These are phyloP conservation scores for Penicillium sp. DNA, from an alignment of 2,329 filamentous ascomycete genomes.

Conservation along the genomic window DNA sequence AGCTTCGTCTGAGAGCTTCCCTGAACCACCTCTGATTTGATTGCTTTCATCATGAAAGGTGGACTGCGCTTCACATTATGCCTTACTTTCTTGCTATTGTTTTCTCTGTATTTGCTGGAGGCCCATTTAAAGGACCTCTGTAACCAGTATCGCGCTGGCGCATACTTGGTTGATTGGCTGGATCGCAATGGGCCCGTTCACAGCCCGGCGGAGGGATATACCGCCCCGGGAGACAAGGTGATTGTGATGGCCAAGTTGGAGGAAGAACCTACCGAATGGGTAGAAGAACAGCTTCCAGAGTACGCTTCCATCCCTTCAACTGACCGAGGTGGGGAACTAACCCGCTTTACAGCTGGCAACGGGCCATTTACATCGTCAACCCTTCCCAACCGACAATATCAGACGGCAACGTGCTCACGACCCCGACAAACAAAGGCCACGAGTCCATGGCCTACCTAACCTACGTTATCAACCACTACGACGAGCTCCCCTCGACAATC, in stretches of 20 bases:
- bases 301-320: constrained; percentile 24
- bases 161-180: constrained; percentile 35
- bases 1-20: constrained; percentile 5
- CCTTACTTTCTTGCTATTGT: constrained; percentile 22
- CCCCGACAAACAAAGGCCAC: constrained; percentile 45
- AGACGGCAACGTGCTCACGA: constrained; percentile 27
- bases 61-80: constrained; percentile 29
- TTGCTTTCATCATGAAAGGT: constrained; percentile 31
- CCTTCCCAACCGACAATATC: constrained; percentile 25
- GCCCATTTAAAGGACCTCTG: constrained; percentile 33
- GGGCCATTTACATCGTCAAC: constrained; percentile 47
- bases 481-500: constrained; percentile 51
- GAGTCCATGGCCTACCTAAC: constrained; percentile 50
- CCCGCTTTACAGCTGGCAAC: constrained; percentile 40
- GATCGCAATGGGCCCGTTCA: constrained; percentile 16
- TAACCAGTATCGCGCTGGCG: constrained; percentile 37
- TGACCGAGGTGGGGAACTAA: background rate
- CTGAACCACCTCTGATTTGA: constrained; percentile 1
- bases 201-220: constrained; percentile 5
- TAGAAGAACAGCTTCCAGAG: constrained; percentile 46
- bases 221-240: constrained; percentile 34
- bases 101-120: constrained; percentile 33
- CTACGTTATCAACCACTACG: constrained; percentile 48
- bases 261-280: constrained; percentile 47
- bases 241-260: constrained; percentile 47